Conservation (phyloP, 192 early-diverging fungal species). For the Coemansia javaensis region DNA sequence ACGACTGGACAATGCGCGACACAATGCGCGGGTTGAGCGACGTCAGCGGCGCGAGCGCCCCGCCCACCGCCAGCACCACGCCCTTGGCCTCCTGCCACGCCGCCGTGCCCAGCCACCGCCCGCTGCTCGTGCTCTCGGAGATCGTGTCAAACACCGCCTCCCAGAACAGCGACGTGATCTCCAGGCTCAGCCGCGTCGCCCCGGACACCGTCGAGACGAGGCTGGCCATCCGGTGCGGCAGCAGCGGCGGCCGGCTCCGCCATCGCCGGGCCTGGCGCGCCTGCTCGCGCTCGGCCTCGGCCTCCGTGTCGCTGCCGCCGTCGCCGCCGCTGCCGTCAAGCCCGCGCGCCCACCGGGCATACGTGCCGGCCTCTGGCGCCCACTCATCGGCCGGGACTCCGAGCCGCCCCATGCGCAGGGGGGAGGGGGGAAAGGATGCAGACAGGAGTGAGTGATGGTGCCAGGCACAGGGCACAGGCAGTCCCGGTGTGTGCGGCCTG, state of each 20-base stretch:
- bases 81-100: constrained; percentile 37
- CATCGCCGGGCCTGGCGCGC: constrained; percentile 13
- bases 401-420: too few relatives aligned
- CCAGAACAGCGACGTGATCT: constrained; percentile 46
- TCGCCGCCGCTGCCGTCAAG: too few relatives aligned
- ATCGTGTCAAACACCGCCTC: constrained; percentile 48
- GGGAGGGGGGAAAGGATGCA: too few relatives aligned
- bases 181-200: constrained; percentile 42
- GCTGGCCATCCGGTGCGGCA: constrained; percentile 38
- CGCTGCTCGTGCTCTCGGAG: constrained; percentile 36
- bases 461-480: too few relatives aligned
- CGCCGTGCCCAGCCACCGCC: constrained; percentile 32
- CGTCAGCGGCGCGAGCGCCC: constrained; percentile 32
- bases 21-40: constrained; percentile 44
- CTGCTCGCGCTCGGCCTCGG: constrained; percentile 4
- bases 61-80: constrained; percentile 13
- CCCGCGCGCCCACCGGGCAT: too few relatives aligned
- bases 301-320: too few relatives aligned
- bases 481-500: too few relatives aligned
- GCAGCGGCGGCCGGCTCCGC: constrained; percentile 33
- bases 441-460: too few relatives aligned
- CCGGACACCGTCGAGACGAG: constrained; percentile 41
- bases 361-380: too few relatives aligned
- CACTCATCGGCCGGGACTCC: too few relatives aligned
- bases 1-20: constrained; percentile 26